Evolutionary conservation across 1,139 yeast species (phyloP), one percentile per base, ranked within the genome.

Genomic region (Barnettozyma hawaiiensis): DNA sequence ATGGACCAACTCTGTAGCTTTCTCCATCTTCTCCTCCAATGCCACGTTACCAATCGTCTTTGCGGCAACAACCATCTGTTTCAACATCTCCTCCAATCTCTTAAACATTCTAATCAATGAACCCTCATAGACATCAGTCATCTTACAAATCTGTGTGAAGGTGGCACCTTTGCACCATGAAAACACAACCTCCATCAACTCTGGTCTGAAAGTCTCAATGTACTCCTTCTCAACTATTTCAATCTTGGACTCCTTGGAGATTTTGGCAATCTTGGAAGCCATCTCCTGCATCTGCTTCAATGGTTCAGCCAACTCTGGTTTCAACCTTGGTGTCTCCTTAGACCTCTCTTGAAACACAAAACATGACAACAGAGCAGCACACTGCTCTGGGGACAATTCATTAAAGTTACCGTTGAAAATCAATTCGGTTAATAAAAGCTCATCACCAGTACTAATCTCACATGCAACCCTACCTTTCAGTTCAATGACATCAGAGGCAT

Each of bases 51-150:
- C 97, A 54, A 92, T 92, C 15, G 95, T 85, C 60, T 84, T 86
- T 5, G 97, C 92, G 9, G 96, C 97, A 54, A 77, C 79, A 34
- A 81, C 81, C 77, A 94, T 73, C 63, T 94, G 98, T 57, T 95
- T 76, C 41, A 94, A 70, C 70, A 94, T 75, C 62, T 94, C 99
- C 63, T 92, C 98, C 45, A 94, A 70, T 58, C 98, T 75, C 64
- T 94, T 82, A 68, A 94, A 90, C 77, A 87, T 84, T 63, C 98
- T 78, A 51, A 94, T 90, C 61, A 94, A 74, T 24, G 95, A 84
- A 35, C 99, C 99, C 69, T 94, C 98, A 57, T 90, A 94, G 36
- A 94, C 97, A 61, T 92, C 98, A 0, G 98, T 92, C 97, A 92
- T 87, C 64, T 90, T 90, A 69, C 97, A 92, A 49, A 92, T 90